A percentile compares a stretch with the other conserved stretches of the same genome.
phyloP scores from a whole-genome alignment of 768 basidiomycete species.

The Termitomyces heimii region DNA sequence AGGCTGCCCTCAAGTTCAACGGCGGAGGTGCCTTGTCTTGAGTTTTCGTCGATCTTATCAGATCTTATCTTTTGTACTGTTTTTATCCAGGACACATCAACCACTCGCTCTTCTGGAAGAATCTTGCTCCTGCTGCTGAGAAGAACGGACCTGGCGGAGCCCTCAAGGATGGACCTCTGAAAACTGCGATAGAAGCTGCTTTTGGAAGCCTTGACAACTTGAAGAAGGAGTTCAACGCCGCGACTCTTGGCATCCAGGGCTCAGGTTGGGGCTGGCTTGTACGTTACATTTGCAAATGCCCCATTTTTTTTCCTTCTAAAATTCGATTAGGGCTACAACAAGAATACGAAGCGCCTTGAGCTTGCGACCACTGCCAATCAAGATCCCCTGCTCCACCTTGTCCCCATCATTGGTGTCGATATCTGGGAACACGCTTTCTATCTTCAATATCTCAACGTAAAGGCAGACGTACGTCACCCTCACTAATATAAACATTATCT shows the following conservation, averaged over 20 bases:
- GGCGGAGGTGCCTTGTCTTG: conserved; percentile 69
- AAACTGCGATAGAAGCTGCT: conserved; percentile 48
- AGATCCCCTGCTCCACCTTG: conserved; percentile 74
- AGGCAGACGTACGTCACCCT: conserved; percentile 66
- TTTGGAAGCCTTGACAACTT: conserved; percentile 71
- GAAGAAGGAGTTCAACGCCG: conserved; percentile 77
- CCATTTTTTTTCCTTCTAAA: background rate
- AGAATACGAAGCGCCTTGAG: conserved; percentile 64
- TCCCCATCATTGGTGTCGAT: conserved; percentile 87
- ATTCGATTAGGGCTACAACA: conserved; percentile 57
- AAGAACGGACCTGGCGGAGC: conserved; percentile 68
- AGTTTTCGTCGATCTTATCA: background rate
- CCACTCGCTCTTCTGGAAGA: conserved; percentile 4
- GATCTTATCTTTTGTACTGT: conserved; percentile 6
- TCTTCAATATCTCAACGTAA: conserved; percentile 94
- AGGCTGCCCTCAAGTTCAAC: conserved; percentile 91
- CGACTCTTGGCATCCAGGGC: conserved; percentile 84
- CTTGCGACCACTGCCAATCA: conserved; percentile 92
- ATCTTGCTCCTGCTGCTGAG: conserved; percentile 37
- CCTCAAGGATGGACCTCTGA: conserved; percentile 58
- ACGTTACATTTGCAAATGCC: conserved; percentile 23
- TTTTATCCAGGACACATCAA: conserved; percentile 8
- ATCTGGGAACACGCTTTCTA: conserved; percentile 97
- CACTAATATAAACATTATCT: background rate
- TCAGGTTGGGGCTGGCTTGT: conserved; percentile 97